Evolutionary conservation across 345 rosid genomes (phyloP).

Genomic region (Mallotus nudiflorus): DNA sequence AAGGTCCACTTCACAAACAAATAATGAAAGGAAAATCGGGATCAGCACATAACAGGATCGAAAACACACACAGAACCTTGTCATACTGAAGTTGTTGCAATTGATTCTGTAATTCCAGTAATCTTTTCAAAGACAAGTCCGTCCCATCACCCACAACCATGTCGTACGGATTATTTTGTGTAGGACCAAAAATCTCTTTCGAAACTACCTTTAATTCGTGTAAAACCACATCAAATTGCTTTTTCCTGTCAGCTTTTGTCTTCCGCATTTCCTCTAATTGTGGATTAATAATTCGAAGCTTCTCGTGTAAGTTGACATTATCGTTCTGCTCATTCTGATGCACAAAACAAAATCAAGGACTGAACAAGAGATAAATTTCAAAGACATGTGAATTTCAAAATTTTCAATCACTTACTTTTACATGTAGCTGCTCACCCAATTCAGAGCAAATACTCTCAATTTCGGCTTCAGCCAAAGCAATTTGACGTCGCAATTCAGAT

Average conservation of each 20-base stretch:
- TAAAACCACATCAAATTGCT: constrained; percentile 47
- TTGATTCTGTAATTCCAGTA: constrained; percentile 65
- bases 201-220: constrained; percentile 47
- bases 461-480: constrained; percentile 48
- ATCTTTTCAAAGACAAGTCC: constrained; percentile 74
- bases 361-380: too few relatives aligned
- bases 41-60: background rate
- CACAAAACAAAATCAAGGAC: background rate
- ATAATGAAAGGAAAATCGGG: too few relatives aligned
- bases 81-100: constrained; percentile 69
- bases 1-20: background rate
- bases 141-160: constrained; percentile 48
- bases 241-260: constrained; percentile 47
- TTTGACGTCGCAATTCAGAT: constrained; percentile 43
- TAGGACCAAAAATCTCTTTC: constrained; percentile 41
- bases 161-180: constrained; percentile 29
- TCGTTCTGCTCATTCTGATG: background rate
- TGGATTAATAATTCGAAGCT: constrained; percentile 37
- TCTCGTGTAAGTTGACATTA: constrained; percentile 42
- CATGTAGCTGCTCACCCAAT: constrained; percentile 40
- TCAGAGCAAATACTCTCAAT: constrained; percentile 50
- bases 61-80: constrained; percentile 55
- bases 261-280: constrained; percentile 45
- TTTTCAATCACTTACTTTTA: constrained; percentile 37
- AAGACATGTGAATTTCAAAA: background rate